Evolutionary conservation across 108 stramenopile species (phyloP), one percentile per base, ranked within the genome.

Genomic region (Bacterosira constricta): DNA sequence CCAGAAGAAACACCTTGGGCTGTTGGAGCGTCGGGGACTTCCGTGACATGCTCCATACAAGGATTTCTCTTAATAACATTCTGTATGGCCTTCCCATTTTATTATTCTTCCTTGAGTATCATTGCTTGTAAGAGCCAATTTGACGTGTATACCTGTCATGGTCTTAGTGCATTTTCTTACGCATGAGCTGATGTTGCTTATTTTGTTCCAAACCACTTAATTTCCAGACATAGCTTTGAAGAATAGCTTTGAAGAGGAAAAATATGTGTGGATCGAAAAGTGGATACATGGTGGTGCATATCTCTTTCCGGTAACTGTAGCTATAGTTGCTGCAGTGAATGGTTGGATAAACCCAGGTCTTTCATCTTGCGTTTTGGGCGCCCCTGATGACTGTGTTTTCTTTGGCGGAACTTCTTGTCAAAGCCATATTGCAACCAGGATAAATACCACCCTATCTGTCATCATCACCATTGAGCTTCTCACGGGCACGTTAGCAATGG

Each of bases 161-260:
- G n/a, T n/a, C n/a, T n/a, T n/a, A n/a, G n/a, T n/a, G n/a, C n/a
- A n/a, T n/a, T n/a, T n/a, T n/a, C n/a, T n/a, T n/a, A n/a, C n/a
- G n/a, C n/a, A n/a, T n/a, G n/a, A n/a, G n/a, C n/a, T n/a, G n/a
- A n/a, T n/a, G n/a, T n/a, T n/a, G n/a, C n/a, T n/a, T n/a, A n/a
- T n/a, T n/a, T n/a, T n/a, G n/a, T n/a, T n/a, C n/a, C n/a, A n/a
- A n/a, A n/a, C n/a, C n/a, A n/a, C n/a, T n/a, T n/a, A n/a, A n/a
- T n/a, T n/a, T n/a, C n/a, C n/a, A n/a, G n/a, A n/a, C n/a, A n/a
- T 66, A 36, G 63, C 73, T 1, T 57, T 75, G 18, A 75, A 66
- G 47, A 46, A 63, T 36, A 64, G 66, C 34, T 78, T 71, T 64
- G n/a, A 50, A 36, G 59, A 78, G 27, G 70, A 71, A 20, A 56